These are phyloP conservation scores for Globisporangium sylvaticum DNA, from an alignment of 352 stramenopile genomes.

Conservation along the genomic window DNA sequence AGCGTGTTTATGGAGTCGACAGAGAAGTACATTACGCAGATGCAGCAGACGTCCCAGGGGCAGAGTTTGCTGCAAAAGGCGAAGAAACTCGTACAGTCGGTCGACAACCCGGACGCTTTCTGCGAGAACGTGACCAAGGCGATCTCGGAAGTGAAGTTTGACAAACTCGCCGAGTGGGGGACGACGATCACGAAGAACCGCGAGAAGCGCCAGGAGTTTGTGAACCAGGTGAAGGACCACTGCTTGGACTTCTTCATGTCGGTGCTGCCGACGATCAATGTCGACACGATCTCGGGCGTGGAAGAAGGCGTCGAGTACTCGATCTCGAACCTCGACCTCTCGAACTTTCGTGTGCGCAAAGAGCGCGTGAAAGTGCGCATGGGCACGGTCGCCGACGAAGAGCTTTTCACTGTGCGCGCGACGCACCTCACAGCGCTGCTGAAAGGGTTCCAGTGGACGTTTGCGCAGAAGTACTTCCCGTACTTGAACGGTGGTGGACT, in stretches of 20 bases:
- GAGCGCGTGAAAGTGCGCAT: slow-evolving; percentile 83
- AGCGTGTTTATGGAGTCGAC: slow-evolving; percentile 53
- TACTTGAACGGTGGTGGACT: slow-evolving; percentile 77
- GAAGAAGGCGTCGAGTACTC: slow-evolving; percentile 79
- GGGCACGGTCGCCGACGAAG: slow-evolving; percentile 73
- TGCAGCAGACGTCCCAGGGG: slow-evolving; percentile 68
- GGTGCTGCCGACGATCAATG: slow-evolving; percentile 75
- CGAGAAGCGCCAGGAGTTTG: slow-evolving; percentile 72
- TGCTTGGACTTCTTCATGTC: slow-evolving; percentile 87
- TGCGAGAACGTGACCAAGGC: slow-evolving; percentile 69
- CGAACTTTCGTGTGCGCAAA: slow-evolving; percentile 81
- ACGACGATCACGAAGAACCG: slow-evolving; percentile 52
- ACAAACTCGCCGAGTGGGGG: slow-evolving; percentile 67
- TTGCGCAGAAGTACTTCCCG: slow-evolving; percentile 83
- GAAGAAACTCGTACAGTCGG: slow-evolving; percentile 63
- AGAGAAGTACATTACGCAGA: slow-evolving; percentile 64
- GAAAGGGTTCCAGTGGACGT: slow-evolving; percentile 85
- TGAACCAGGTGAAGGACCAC: slow-evolving; percentile 79
- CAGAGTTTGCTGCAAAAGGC: slow-evolving; percentile 64
- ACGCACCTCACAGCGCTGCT: slow-evolving; percentile 74
- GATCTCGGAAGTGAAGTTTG: slow-evolving; percentile 62
- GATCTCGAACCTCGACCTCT: slow-evolving; percentile 74
- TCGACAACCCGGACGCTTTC: slow-evolving; percentile 71
- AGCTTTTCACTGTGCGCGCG: slow-evolving; percentile 73
- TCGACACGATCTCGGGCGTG: slow-evolving; percentile 75